These are phyloP conservation scores for Podaxis sp. DNA, from an alignment of 768 basidiomycete genomes.

Conservation along the genomic window DNA sequence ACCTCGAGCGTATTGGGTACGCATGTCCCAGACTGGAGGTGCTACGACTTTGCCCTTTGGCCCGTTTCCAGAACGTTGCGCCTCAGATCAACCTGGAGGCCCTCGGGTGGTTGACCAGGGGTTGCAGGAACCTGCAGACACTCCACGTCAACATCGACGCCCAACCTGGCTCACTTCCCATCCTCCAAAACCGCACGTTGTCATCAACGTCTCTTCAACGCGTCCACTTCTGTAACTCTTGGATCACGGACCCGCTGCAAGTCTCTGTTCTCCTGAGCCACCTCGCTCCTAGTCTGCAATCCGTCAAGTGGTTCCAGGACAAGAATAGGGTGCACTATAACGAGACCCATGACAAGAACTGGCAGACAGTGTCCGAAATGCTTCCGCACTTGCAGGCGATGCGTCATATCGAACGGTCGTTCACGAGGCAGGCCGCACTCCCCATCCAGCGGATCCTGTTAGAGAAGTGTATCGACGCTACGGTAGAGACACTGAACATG, in stretches of 20 bases:
- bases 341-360: conserved; percentile 61
- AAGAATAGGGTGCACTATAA: conserved; percentile 68
- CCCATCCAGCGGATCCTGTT: conserved; percentile 26
- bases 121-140: conserved; percentile 60
- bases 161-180: conserved; percentile 36
- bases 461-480: conserved; percentile 48
- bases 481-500: conserved; percentile 24
- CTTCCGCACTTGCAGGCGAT: conserved; percentile 71
- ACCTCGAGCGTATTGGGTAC: conserved; percentile 52
- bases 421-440: conserved; percentile 17
- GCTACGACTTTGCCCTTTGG: conserved; percentile 62
- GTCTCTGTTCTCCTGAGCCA: conserved; percentile 73
- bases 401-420: conserved; percentile 56
- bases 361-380: conserved; percentile 66
- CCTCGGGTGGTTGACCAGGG: conserved; percentile 51
- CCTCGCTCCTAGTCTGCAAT: conserved; percentile 66
- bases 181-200: conserved; percentile 39
- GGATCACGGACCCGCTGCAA: conserved; percentile 64
- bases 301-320: conserved; percentile 73
- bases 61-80: conserved; percentile 53
- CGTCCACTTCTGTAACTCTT: conserved; percentile 73
- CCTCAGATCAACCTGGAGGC: conserved; percentile 60
- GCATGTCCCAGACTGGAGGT: conserved; percentile 67
- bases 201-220: conserved; percentile 68
- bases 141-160: conserved; percentile 65